Conservation (phyloP, 2,329 filamentous ascomycete species). For the Ophiocordyceps robertsii region DNA sequence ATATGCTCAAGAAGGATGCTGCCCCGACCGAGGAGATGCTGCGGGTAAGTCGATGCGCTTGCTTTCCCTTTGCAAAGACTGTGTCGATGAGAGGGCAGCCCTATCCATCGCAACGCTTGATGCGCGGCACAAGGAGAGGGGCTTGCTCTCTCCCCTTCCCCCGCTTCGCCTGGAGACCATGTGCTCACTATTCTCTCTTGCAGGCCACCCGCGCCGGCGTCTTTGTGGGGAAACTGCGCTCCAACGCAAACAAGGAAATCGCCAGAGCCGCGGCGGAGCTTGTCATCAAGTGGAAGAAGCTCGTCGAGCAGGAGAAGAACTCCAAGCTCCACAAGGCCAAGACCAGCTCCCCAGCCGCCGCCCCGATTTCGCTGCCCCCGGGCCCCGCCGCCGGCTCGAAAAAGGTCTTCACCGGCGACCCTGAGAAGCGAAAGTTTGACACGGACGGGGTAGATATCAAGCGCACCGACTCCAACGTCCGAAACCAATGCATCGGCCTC, state of each 20-base stretch:
- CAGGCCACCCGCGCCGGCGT: conserved; percentile 82
- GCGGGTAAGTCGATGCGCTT: conserved; percentile 39
- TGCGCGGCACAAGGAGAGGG: too few species aligned
- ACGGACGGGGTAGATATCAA: conserved; percentile 68
- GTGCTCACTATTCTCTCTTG: background rate
- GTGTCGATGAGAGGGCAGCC: too few species aligned
- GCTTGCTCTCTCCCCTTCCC: background rate
- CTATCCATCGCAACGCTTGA: too few species aligned
- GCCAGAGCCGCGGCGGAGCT: conserved; percentile 66
- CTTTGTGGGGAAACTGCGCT: conserved; percentile 65
- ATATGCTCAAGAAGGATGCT: conserved; percentile 66
- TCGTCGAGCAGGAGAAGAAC: conserved; percentile 53
- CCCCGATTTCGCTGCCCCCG: conserved; percentile 42
- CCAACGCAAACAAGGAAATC: conserved; percentile 72
- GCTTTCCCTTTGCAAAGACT: background rate
- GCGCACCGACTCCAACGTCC: conserved; percentile 58
- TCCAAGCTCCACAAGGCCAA: conserved; percentile 29
- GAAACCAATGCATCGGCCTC: conserved; percentile 78
- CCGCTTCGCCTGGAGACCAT: background rate
- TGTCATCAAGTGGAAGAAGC: conserved; percentile 75
- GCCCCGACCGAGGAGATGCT: conserved; percentile 81
- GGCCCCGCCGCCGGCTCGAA: conserved; percentile 30
- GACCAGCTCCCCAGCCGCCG: conserved; percentile 25
- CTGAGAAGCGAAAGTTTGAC: conserved; percentile 70
- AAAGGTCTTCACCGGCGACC: conserved; percentile 45